Base-by-base conservation (phyloP, 352 stramenopile genomes). In the Phytophthora citricola region DNA sequence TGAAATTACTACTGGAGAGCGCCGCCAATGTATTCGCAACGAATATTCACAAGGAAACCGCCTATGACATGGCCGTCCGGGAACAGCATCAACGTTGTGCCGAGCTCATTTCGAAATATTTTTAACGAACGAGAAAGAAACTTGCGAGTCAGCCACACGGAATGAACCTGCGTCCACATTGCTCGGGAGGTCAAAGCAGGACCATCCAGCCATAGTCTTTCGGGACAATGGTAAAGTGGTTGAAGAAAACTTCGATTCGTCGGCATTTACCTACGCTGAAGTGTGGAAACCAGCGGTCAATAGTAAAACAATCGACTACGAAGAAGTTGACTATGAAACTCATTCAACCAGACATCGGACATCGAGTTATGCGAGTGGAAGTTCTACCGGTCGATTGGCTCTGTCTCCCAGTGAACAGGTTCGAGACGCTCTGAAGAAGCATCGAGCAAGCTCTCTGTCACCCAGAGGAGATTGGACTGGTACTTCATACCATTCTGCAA, bases 1-100 rank as follows among this genome's bases (percentile, higher is more conserved):
- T 94, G 1, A 89, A 88, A 66, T 46, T 93, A 4, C 54, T 95
- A 11, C 34, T 95, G 14, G 83, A 94, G 43, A 94, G 85, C 53
- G 88, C 86, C 6, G 88, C 88, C 4, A 78, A 92, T 49, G 86
- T 92, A 0, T 76, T 85, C 17, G 69, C 78, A 1, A 63, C 72
- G 15, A 95, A 95, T 58, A 49, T 75, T 17, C 74, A 90, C 12
- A 69, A 75, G 15, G 82, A 93, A 31, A 94, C 81, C 5, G 67
- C 88, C 2, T 85, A 89, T 39, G 81, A 93, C 36, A 62, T 93
- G 11, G 86, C 86, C 1, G 49, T 85, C 34, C 72, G 79, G 0
- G 79, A 85, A 59, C 73, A 76, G 9, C 77, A 91, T 17, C 52
- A 78, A n/a, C 41, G 27, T 5, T 87, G 85, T 24, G 72, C 77